Percentiles rank a stretch among this genome's conserved stretches.
Conservation (phyloP, 2,329 filamentous ascomycete species). For the Botrytis pseudocinerea region DNA sequence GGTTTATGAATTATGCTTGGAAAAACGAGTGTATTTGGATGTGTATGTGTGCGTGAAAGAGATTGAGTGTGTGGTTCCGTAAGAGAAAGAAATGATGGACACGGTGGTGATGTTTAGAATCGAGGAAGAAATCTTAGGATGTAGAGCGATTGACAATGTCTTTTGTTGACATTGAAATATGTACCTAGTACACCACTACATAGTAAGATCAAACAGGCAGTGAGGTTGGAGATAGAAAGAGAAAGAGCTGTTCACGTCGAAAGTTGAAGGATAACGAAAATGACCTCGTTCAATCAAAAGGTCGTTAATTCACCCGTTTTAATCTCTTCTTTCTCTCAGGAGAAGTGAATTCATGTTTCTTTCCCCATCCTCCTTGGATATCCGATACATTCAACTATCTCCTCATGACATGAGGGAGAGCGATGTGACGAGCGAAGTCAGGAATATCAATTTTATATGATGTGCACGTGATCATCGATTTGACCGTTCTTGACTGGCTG, state of each 20-base stretch:
- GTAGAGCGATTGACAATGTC: not conserved
- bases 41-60: constrained; percentile 5
- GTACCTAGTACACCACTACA: constrained; percentile 7
- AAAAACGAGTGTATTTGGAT: constrained; percentile 23
- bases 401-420: not conserved
- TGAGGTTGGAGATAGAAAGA: constrained; percentile 7
- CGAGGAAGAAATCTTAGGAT: constrained; percentile 11
- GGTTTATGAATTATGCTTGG: constrained; percentile 1
- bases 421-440: not conserved
- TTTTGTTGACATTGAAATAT: constrained; percentile 5
- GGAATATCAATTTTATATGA: not conserved
- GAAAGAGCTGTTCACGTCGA: constrained; percentile 6
- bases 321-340: no score
- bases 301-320: not conserved
- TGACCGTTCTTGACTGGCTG: constrained; percentile 10
- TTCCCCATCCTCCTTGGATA: not conserved
- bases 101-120: constrained; percentile 14
- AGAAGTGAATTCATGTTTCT: not conserved
- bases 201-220: constrained; percentile 4
- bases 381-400: not conserved
- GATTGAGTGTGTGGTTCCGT: not conserved
- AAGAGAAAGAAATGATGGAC: constrained; percentile 20
- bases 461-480: constrained; percentile 5
- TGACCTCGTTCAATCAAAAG: not conserved
- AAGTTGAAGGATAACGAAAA: not conserved